Evolutionary conservation across 2,329 filamentous ascomycete species (phyloP), one percentile per base, ranked within the genome.

Genomic region (Macrophomina pseudophaseolina): DNA sequence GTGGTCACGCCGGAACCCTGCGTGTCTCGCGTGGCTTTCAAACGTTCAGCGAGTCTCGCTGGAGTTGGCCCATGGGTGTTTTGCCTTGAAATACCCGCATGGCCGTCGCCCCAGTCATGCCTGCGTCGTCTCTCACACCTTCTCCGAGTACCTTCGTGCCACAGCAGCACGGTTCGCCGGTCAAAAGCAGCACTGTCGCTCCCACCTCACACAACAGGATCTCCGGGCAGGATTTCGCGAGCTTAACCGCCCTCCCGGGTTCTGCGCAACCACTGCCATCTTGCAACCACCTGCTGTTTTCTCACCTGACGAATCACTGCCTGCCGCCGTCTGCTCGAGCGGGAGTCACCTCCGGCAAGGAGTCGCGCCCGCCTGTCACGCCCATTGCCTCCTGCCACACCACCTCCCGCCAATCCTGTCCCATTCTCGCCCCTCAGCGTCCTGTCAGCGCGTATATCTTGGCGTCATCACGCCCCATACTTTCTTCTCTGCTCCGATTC

Each of bases 21-120:
- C 32, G 40, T 64, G 60, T 64, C 49, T 64, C 60, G 60, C 60
- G 60, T 64, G 60, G 60, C 60, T 64, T 64, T 40, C 48, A 64
- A 49, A 35, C 38, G 49, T 64, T 16, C 32, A 51, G 44, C 46
- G 51, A 63, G 59, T 63, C 40, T 63, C 59, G 51, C 59, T 63
- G 59, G 33, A 42, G 60, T 48, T 33, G 49, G 58, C 58, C 58
- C 18, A 23, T 8, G 56, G 56, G 28, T 48, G 56, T 58, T 58
- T 58, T 58, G 40, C 56, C 35, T 62, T 49, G 42, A 62, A 62
- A 38, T 49, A 49, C 42, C 58, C 44, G 58, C 44, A 35, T 35
- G 32, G 58, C 58, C 44, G 58, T 38, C 58, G 40, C 30, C 56
- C 42, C 42, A 60, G 56, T 60, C 58, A 60, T 28, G 58, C 30